Base-by-base conservation (phyloP, 129 eudicot species). In the Cynara cardunculus region DNA sequence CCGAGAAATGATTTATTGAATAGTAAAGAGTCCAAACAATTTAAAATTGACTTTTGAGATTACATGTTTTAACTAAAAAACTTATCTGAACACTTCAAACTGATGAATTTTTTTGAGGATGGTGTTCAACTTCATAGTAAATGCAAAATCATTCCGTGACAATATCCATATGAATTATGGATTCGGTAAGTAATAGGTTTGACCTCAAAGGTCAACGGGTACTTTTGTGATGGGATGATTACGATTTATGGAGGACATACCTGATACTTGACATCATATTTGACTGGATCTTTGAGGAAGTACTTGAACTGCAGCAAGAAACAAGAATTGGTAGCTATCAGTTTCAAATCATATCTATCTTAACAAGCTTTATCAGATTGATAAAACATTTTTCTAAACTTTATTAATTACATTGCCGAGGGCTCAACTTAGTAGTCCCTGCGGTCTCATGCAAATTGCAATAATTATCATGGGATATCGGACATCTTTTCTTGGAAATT, bases 241-340 rank as follows among this genome's bases (percentile, higher is more conserved):
- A 69, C 62, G 78, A 62, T 72, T 65, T 37, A 62, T 53, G 32
- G 67, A 28, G 79, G 21, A 44, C 39, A 46, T 90, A 95, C 99
- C 99, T 95, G 97, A 82, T 95, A 95, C 85, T 95, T 95, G 87
- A 95, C 97, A 70, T 92, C 99, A 65, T 95, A 92, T 85, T 92
- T 95, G 32, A 92, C 89, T 49, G 99, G 99, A 80, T 95, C 99
- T 78, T 89, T 92, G 81, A 95, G 97, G 86, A 94, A 88, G 88
- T 94, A 94, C 86, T 94, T 92, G 88, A 92, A 88, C 99, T 94
- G 96, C 80, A 83, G 56, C 27, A 74, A 13, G 25, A 66, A 70
- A 75, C 69, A 76, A 66, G 19, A 64, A 26, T 32, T 8, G 22
- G 67, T 73, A 71, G 53, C 75, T 71, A 37, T 71, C 27, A 71